A percentile compares a stretch with the other conserved stretches of the same genome.
Evolutionary conservation across 225 moss, liverwort and hornwort species (phyloP).

Genomic region (Physcomitrellopsis africana): DNA sequence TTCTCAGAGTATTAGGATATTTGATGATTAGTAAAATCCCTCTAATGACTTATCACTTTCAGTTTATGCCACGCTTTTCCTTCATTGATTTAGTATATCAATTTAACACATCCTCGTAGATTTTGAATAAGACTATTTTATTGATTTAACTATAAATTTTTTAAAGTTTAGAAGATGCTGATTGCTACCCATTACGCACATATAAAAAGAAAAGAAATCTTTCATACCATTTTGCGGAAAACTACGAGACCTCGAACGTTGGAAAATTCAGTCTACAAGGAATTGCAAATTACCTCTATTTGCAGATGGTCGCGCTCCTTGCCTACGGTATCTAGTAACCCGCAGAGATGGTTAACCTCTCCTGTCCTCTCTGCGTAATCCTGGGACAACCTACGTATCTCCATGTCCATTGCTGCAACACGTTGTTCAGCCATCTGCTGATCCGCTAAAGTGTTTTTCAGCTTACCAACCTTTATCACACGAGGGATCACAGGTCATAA

Average conservation of each 20-base stretch:
- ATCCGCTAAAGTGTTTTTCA: conserved; percentile 58
- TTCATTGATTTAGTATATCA: not conserved
- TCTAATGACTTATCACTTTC: not conserved
- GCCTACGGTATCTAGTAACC: conserved; percentile 58
- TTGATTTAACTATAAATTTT: no score
- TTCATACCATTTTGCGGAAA: not conserved
- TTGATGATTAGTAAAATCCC: not conserved
- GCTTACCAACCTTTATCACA: conserved; percentile 60
- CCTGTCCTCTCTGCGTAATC: conserved; percentile 52
- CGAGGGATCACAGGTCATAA: conserved; percentile 5
- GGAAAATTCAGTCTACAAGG: conserved; percentile 1
- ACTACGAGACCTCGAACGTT: not conserved
- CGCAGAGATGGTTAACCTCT: conserved; percentile 61
- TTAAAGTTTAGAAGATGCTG: no score
- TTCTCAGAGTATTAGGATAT: conserved; percentile 32
- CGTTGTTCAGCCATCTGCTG: conserved; percentile 72
- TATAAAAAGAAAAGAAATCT: not conserved
- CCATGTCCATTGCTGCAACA: conserved; percentile 58
- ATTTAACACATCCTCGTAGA: not conserved
- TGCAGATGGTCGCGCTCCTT: conserved; percentile 72
- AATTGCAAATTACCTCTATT: conserved; percentile 53
- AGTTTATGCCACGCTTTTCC: not conserved
- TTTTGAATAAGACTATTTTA: no score
- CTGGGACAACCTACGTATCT: conserved; percentile 51
- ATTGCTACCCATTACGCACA: not conserved